Conservation (phyloP, 495 filamentous ascomycete species). For the Niebla homalea region DNA sequence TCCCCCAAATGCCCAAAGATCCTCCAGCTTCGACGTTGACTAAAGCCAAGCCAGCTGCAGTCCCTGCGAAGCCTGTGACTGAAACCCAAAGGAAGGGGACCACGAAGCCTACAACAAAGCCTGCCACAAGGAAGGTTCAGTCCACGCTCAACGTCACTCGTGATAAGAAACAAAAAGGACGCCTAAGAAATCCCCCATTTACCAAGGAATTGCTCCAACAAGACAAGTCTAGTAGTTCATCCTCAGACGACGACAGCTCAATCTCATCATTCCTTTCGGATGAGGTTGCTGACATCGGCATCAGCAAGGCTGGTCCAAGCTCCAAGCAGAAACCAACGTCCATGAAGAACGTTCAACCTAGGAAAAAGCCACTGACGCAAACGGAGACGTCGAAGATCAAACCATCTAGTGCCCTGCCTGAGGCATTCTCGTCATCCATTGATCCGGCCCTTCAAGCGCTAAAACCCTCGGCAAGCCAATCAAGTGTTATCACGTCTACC, state of each 20-base stretch:
- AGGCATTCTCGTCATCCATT: neutral
- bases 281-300: conserved; percentile 4
- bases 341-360: neutral
- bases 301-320: conserved; percentile 14
- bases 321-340: conserved; percentile 4
- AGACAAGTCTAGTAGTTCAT: neutral
- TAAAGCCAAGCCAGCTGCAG: neutral
- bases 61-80: neutral
- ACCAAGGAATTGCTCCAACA: neutral
- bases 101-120: neutral
- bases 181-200: neutral
- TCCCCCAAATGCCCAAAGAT: neutral
- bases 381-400: neutral
- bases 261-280: conserved; percentile 4
- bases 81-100: neutral
- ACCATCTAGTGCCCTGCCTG: neutral
- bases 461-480: neutral
- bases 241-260: neutral
- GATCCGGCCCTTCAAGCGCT: neutral
- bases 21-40: neutral
- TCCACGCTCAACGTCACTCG: conserved; percentile 12
- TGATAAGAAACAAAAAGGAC: conserved; percentile 10
- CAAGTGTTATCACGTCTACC: neutral
- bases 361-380: neutral
- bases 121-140: conserved; percentile 7